These are phyloP conservation scores for Aspergillus neoniger DNA, from an alignment of 2,329 filamentous ascomycete species.

Conservation along the genomic window DNA sequence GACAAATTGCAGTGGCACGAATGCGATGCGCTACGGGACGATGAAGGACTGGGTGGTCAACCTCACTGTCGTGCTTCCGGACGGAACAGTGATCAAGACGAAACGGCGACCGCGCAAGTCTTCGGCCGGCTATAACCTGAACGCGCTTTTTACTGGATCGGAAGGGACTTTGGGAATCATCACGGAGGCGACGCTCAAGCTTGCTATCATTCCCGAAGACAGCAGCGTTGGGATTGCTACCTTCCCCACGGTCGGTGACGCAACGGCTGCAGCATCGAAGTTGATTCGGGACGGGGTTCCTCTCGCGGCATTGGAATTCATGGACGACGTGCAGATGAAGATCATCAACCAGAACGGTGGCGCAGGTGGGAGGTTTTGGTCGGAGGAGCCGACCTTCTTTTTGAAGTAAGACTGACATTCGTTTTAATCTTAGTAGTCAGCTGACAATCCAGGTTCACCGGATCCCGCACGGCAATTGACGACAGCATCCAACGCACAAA, in stretches of 20 bases:
- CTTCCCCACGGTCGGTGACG: slow-evolving; percentile 58
- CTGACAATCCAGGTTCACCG: slow-evolving; percentile 54
- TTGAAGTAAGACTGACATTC: slow-evolving; percentile 37
- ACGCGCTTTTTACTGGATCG: slow-evolving; percentile 64
- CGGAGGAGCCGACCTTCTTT: slow-evolving; percentile 37
- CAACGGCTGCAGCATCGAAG: slow-evolving; percentile 61
- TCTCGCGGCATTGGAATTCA: slow-evolving; percentile 59
- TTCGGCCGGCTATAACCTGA: slow-evolving; percentile 69
- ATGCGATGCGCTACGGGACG: slow-evolving; percentile 66
- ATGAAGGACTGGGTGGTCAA: slow-evolving; percentile 76
- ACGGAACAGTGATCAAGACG: slow-evolving; percentile 69
- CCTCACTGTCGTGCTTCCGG: slow-evolving; percentile 68
- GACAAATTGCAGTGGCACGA: slow-evolving; percentile 47
- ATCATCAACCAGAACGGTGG: slow-evolving; percentile 65
- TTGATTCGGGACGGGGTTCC: slow-evolving; percentile 65
- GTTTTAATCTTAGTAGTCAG: not conserved
- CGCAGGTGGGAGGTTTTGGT: slow-evolving; percentile 48
- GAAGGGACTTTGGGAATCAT: slow-evolving; percentile 70
- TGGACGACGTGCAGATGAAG: slow-evolving; percentile 63
- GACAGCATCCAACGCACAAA: slow-evolving; percentile 71
- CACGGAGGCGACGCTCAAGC: slow-evolving; percentile 68
- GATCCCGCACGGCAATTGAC: slow-evolving; percentile 67
- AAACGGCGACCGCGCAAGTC: slow-evolving; percentile 55
- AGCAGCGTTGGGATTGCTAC: slow-evolving; percentile 64
- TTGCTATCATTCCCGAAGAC: slow-evolving; percentile 62